Percentiles rank a stretch among this genome's conserved stretches.
Evolutionary conservation across 2,329 filamentous ascomycete species (phyloP).

Genomic region (Cryoendolithus antarcticus): DNA sequence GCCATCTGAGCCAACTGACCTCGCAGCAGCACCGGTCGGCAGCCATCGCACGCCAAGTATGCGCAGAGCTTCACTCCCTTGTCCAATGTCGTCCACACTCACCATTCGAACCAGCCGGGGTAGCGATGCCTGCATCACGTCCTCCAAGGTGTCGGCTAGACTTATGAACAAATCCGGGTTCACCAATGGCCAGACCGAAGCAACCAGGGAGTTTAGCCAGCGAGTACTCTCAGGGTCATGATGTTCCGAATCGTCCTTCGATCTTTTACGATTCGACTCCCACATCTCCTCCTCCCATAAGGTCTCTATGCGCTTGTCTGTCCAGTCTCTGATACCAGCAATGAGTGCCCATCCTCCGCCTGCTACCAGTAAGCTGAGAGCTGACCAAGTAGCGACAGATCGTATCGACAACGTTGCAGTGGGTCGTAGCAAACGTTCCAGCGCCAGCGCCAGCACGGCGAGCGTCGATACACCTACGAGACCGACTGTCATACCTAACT

Average conservation of each 20-base stretch:
- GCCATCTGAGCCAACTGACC: constrained; percentile 48
- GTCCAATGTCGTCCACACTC: constrained; percentile 61
- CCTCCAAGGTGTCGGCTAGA: constrained; percentile 59
- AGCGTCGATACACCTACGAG: constrained; percentile 21
- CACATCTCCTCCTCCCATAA: constrained; percentile 59
- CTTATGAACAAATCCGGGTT: constrained; percentile 63
- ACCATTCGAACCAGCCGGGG: constrained; percentile 61
- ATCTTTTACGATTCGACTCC: constrained; percentile 48
- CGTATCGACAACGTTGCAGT: too few species aligned
- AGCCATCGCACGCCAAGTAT: constrained; percentile 63
- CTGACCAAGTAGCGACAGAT: constrained; percentile 7
- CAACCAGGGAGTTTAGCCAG: constrained; percentile 59
- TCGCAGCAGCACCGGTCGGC: constrained; percentile 55
- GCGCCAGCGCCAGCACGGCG: constrained; percentile 18
- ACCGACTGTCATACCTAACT: constrained; percentile 31
- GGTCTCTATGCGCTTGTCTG: constrained; percentile 46
- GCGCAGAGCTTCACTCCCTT: constrained; percentile 58
- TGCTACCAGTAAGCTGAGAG: constrained; percentile 7
- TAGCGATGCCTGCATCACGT: constrained; percentile 70
- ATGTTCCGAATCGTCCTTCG: constrained; percentile 32
- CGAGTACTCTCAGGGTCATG: constrained; percentile 50
- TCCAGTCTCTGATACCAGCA: constrained; percentile 39
- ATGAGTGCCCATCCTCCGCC: constrained; percentile 14
- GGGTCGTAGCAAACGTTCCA: constrained; percentile 8
- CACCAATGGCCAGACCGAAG: constrained; percentile 60